Percentiles rank a stretch among this genome's conserved stretches.
Conservation (phyloP, 2,329 filamentous ascomycete genomes). For the Cladosporium sp. region DNA sequence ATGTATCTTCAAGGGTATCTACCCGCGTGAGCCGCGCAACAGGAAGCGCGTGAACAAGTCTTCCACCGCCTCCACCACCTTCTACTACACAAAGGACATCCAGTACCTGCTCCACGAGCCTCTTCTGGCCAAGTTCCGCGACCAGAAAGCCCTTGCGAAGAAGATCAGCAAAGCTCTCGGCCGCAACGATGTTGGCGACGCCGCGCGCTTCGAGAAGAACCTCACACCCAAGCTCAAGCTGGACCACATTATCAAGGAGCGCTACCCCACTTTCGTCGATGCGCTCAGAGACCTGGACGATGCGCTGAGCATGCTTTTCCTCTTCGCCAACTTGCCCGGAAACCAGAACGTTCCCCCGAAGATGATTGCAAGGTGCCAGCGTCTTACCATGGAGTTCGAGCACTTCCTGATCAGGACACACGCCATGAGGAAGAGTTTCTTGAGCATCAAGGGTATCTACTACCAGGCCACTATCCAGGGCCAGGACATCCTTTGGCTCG, state of each 20-base stretch:
- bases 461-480: constrained; percentile 97
- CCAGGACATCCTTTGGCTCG: constrained; percentile 94
- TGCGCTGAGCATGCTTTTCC: constrained; percentile 92
- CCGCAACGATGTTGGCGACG: constrained; percentile 86
- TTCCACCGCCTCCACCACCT: constrained; percentile 86
- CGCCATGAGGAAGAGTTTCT: constrained; percentile 90
- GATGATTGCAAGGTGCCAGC: constrained; percentile 93
- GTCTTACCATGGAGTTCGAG: constrained; percentile 91
- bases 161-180: constrained; percentile 94
- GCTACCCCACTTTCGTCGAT: constrained; percentile 95
- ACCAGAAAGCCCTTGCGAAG: constrained; percentile 95
- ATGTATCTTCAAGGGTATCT: constrained; percentile 99
- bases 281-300: constrained; percentile 93
- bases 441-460: constrained; percentile 99
- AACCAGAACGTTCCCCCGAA: constrained; percentile 87
- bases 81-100: constrained; percentile 91
- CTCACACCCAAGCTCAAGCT: constrained; percentile 86
- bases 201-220: constrained; percentile 85
- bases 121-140: constrained; percentile 88
- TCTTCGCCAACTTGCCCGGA: constrained; percentile 94
- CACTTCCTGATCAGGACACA: constrained; percentile 94
- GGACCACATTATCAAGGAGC: constrained; percentile 95
- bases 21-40: constrained; percentile 92
- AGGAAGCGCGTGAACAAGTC: constrained; percentile 96
- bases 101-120: constrained; percentile 98